Base-by-base conservation (phyloP, 164 flowering plant genomes). In the Berberis vulgaris region DNA sequence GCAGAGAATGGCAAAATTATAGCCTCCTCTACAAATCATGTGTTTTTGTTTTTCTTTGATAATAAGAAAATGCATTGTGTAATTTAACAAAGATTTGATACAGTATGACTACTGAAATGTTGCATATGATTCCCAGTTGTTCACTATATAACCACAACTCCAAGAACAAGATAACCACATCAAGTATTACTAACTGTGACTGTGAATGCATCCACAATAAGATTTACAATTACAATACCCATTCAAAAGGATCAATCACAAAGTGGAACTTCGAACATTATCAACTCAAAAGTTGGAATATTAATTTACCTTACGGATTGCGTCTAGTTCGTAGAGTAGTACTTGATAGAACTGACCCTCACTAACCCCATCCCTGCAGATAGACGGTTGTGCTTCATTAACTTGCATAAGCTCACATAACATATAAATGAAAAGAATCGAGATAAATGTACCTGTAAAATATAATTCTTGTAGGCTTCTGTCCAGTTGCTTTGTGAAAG, bases 321-420 rank as follows among this genome's bases (percentile, higher is more conserved):
- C 97, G 77, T 88, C 93, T 45, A 91, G 81, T 52, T 91, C 97
- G 73, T 82, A 77, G 3, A 91, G 76, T 65, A 91, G 68, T 8
- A 91, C 97, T 75, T 91, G 96, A 74, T 88, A 88, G 63, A 91
- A 91, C 55, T 91, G 93, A 1, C 97, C 97, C 64, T 91, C 96
- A 64, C 91, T 85, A 0, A 91, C 96, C 44, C 97, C 96, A 79
- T 91, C 97, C 79, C 97, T 91, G 81, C 44, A 69, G 2, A 68
- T 7, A 42, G 4, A 61, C 13, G 10, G 65, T 26, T 26, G 38
- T 53, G 7, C 38, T 49, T 44, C 5, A 58, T 6, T 4, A 45
- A 41, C 63, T 10, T 8, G 9, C 12, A 26, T n/a, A 6, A n/a
- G 3, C 55, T 40, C 10, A 10, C 2, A 44, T 7, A 3, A 2